Evolutionary conservation across 176 grass and related monocot genomes (phyloP), one percentile per base, ranked within the genome.

Genomic region (Urochloa ruziziensis): DNA sequence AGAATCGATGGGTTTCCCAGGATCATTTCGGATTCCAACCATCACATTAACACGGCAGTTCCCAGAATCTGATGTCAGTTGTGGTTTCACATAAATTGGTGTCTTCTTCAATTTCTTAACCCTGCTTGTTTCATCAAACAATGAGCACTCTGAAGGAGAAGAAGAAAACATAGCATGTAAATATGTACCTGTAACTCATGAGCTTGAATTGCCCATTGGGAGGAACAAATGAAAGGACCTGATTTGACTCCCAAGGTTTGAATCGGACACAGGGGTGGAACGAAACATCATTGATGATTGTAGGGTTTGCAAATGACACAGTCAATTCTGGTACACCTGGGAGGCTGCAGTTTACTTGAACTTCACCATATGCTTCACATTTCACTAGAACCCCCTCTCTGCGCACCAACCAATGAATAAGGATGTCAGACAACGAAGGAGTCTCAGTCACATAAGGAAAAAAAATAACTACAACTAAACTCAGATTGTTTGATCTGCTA

Each of bases 1-100:
- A 78, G 96, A 98, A 79, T 95, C 96, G 62, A 98, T 93, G 79
- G 96, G 65, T 82, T 98, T 98, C 78, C 96, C 96, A 83, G 91
- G 91, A 91, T 98, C 96, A 82, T 98, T 95, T 53, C 76, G 89
- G 58, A 89, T 84, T 61, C 96, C 93, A 15, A 91, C 87, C 91
- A 98, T 90, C 63, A 94, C 93, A 87, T 83, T 91, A 82, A 98
- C 75, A 59, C 77, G 92, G 24, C 96, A 98, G 80, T 90, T 95
- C 49, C 96, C 96, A 14, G 91, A 91, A 93, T 95, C 85, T 36
- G 91, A 95, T 53, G 85, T 86, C 59, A 98, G 80, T n/a, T 98
- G 93, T 6, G 93, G 93, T 77, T 95, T 98, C 85, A 98, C 86
- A 79, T 98, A 98, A 62, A 98, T 85, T 73, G 93, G 93, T 56